Percentiles rank a stretch among this genome's conserved stretches.
These are phyloP conservation scores for Exutisphaerella laricina DNA, from an alignment of 2,329 filamentous ascomycete genomes.

Conservation along the genomic window DNA sequence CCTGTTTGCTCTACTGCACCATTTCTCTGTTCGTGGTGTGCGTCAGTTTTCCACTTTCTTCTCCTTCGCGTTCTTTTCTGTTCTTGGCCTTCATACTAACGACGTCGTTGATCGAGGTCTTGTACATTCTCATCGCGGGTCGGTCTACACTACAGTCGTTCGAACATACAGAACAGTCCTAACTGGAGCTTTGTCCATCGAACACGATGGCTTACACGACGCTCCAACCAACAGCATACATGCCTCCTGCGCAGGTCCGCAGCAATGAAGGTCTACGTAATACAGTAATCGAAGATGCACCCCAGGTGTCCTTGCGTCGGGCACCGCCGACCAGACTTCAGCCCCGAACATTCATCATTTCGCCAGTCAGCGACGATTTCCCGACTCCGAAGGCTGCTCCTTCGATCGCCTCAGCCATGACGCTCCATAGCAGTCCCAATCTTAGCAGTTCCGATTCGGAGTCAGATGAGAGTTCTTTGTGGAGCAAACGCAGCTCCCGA, in stretches of 20 bases:
- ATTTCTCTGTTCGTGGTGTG: conserved; percentile 19
- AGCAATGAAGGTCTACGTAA: conserved; percentile 51
- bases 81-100: conserved; percentile 26
- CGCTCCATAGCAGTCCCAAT: conserved; percentile 51
- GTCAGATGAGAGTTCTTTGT: conserved; percentile 36
- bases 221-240: conserved; percentile 48
- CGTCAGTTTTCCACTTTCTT: conserved; percentile 23
- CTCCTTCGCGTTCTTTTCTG: conserved; percentile 16
- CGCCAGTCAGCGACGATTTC: conserved; percentile 54
- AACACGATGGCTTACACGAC: conserved; percentile 43
- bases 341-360: conserved; percentile 34
- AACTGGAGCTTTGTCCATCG: neutral
- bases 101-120: conserved; percentile 43
- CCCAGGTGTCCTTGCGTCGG: conserved; percentile 32
- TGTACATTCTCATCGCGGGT: conserved; percentile 41
- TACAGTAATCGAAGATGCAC: conserved; percentile 58
- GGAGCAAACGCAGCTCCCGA: conserved; percentile 62
- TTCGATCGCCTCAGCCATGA: conserved; percentile 13
- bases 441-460: conserved; percentile 49
- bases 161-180: neutral
- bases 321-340: conserved; percentile 32
- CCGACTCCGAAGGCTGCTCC: conserved; percentile 39
- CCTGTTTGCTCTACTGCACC: conserved; percentile 19
- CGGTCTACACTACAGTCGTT: conserved; percentile 31
- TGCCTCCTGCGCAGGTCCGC: conserved; percentile 52